Evolutionary conservation across 768 basidiomycete species (phyloP), one percentile per base, ranked within the genome.

Genomic region (Trametes punicea): DNA sequence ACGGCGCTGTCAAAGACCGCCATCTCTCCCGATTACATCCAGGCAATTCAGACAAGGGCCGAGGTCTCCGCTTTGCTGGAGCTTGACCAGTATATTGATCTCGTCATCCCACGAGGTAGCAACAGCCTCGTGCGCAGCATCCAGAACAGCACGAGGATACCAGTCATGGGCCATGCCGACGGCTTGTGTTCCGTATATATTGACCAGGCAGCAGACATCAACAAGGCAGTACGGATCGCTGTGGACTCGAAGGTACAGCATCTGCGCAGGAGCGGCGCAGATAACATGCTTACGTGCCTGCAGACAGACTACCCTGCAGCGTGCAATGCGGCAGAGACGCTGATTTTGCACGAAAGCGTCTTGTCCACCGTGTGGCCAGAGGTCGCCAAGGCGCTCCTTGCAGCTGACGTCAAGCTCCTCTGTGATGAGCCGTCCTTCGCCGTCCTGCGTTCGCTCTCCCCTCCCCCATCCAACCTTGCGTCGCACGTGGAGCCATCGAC

Each of bases 161-260:
- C 97, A 2, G 97, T 99, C 40, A 98, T 99, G 94, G 97, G 97
- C 1, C 97, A 99, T 67, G 95, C 97, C 6, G 97, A 99, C 70
- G 97, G 97, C 1, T 74, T 98, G 8, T 99, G 97, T 70, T 82
- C 85, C 18, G 83, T 97, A 5, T 98, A 87, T 69, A 73, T 99
- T 5, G 96, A 99, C 70, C 85, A 89, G 63, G 75, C 78, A 26
- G 95, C 95, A 0, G 82, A 89, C 62, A 64, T 75, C 34, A 80
- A 84, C 55, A 98, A 94, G 69, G 93, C 95, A 0, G 74, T 87
- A 36, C 78, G 93, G 20, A 77, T 99, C 6, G 84, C 86, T 0
- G 73, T 96, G 3, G 97, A 99, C 68, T 88, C 93, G 25, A 99
- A 99, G 80, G 96, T 94, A 62, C 29, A 75, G 61, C 42, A 13